Percentiles rank a stretch among this genome's conserved stretches.
Evolutionary conservation across 495 filamentous ascomycete genomes (phyloP).

Genomic region (Choiromyces venosus): DNA sequence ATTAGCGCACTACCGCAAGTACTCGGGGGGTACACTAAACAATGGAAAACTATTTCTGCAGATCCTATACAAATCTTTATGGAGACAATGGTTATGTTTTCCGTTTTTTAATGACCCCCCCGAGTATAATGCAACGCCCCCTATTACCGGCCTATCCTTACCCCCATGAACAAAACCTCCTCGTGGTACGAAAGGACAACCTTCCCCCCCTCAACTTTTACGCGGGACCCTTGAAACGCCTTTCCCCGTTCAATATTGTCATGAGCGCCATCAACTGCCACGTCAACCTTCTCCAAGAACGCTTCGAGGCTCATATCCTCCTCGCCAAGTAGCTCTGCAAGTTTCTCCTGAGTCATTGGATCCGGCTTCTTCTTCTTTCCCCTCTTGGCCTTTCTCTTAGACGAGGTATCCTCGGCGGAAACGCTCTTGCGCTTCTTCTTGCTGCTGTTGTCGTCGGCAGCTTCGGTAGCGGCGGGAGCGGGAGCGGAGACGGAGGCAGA

Average conservation of each 20-base stretch:
- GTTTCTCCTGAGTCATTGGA: background rate
- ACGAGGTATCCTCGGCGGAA: slow-evolving; percentile 2
- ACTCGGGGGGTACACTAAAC: no score
- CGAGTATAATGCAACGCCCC: background rate
- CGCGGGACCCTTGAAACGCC: background rate
- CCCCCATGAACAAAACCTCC: no score
- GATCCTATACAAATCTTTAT: no score
- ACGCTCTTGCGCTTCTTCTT: background rate
- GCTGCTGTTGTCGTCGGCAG: background rate
- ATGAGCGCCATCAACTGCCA: background rate
- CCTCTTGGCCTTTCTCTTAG: slow-evolving; percentile 21
- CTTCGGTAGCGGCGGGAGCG: background rate
- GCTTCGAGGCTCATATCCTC: background rate
- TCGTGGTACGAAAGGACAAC: background rate
- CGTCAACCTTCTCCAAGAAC: background rate
- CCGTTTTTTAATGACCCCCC: no score
- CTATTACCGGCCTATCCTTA: background rate
- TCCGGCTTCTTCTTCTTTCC: slow-evolving; percentile 13
- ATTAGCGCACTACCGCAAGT: background rate
- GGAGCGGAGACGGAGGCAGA: background rate
- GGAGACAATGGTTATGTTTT: no score
- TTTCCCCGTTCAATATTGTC: background rate
- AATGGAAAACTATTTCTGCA: no score
- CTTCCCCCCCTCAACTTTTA: background rate
- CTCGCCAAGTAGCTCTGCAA: background rate